Evolutionary conservation across 768 basidiomycete genomes (phyloP), one percentile per base, ranked within the genome.

Genomic region (Leccinum imitatum): DNA sequence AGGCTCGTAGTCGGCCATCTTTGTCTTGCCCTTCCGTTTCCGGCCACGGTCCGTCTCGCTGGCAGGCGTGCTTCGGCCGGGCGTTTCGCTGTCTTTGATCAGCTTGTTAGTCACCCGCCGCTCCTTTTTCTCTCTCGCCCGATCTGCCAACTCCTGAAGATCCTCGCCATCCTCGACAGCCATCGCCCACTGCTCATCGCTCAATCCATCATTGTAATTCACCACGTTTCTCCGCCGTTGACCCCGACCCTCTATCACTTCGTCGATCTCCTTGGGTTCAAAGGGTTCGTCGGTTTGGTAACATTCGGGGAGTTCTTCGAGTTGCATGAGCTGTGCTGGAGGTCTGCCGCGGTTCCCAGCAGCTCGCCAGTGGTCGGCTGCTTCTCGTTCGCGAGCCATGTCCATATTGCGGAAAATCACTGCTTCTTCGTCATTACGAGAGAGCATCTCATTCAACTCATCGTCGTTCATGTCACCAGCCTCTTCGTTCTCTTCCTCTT

Each of bases 391-490:
- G 47, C 97, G 86, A 66, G 92, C 82, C 23, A 82, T 62, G 69
- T 98, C 97, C 80, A 98, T 87, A 58, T 86, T 79, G 0, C 87
- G 82, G 83, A 95, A 99, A 59, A 91, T 74, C 9, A 69, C 79
- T 3, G 78, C 76, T 73, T 98, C 97, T 2, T 89, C 78, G 4
- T 98, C 96, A 10, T 79, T 84, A 56, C 97, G 89, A 15, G 95
- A 85, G 58, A 99, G 86, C 60, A 98, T 80, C 68, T 92, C 89
- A 75, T 99, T 99, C 61, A 99, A 81, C 71, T 98, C 96, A 19
- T 95, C 92, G 65, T 93, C 92, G 61, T 90, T 93, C 88, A 94
- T 93, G 73, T 93, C 91, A 19, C 91, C 91, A 3, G 89, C 88
- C 72, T 93, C 91, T 68, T 93, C 92, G 61, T 88, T 91, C 68